A percentile compares a stretch with the other conserved stretches of the same genome.
These are phyloP conservation scores for Boechera stricta DNA, from an alignment of 345 rosid species.

Conservation along the genomic window DNA sequence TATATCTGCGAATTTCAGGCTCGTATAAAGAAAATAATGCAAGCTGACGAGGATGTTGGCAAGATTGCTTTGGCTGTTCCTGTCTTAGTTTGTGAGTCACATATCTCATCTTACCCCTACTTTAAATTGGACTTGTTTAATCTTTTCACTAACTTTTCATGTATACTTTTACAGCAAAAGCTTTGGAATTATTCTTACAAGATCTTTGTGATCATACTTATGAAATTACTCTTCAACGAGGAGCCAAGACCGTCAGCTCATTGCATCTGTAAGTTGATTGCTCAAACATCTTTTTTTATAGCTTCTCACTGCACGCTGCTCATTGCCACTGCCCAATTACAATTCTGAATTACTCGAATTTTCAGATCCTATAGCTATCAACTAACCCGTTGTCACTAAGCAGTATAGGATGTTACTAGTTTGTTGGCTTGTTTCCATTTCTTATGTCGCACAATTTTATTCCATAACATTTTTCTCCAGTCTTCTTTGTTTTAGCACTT, in stretches of 20 bases:
- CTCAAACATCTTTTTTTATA: not conserved
- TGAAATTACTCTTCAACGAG: slow-evolving; percentile 89
- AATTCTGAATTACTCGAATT: not conserved
- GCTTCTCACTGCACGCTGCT: not conserved
- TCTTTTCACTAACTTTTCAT: slow-evolving; percentile 10
- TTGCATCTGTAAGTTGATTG: slow-evolving; percentile 75
- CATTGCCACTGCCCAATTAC: not conserved
- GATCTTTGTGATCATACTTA: slow-evolving; percentile 97
- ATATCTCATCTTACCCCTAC: not conserved
- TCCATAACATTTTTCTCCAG: not conserved
- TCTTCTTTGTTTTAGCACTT: not conserved
- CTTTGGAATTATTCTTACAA: slow-evolving; percentile 96
- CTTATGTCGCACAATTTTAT: slow-evolving; percentile 11
- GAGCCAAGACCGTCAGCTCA: slow-evolving; percentile 94
- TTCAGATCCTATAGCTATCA: not conserved
- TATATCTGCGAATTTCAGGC: slow-evolving; percentile 58
- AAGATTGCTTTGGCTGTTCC: slow-evolving; percentile 96
- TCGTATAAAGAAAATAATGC: slow-evolving; percentile 95
- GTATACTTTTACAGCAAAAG: slow-evolving; percentile 66
- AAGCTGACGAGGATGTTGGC: slow-evolving; percentile 99
- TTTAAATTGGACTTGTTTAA: not conserved
- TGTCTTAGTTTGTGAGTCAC: slow-evolving; percentile 89
- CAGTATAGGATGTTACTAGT: not conserved
- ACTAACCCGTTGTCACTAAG: not conserved
- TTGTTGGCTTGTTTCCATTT: not conserved